Evolutionary conservation across 768 basidiomycete species (phyloP).

Genomic region (Neoboletus subvelutipes): DNA sequence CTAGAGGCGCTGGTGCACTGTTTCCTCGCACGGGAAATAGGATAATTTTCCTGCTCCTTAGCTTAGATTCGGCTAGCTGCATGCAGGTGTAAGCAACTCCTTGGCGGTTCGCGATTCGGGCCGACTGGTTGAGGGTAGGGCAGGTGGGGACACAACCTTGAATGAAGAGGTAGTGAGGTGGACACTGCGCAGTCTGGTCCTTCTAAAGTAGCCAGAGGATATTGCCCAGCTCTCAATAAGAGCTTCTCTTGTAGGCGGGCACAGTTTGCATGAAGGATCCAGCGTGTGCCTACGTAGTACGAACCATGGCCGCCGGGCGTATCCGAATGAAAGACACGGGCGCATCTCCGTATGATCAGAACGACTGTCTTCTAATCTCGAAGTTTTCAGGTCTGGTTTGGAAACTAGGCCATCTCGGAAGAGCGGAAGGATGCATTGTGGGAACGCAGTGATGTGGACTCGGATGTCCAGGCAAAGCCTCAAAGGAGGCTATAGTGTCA

Average conservation of each 20-base stretch:
- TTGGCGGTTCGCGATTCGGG: constrained; percentile 3
- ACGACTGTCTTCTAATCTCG: too few species aligned
- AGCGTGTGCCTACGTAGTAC: too few species aligned
- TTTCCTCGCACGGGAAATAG: not conserved
- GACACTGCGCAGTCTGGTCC: not conserved
- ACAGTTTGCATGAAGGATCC: not conserved
- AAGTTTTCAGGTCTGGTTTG: too few species aligned
- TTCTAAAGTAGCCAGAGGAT: not conserved
- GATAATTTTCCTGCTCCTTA: too few species aligned
- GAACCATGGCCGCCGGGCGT: not conserved
- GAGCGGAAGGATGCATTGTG: not conserved
- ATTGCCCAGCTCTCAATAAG: not conserved
- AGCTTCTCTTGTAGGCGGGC: not conserved
- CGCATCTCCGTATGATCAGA: too few species aligned
- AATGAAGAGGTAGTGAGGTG: not conserved
- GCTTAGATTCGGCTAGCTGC: not conserved
- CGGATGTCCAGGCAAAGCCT: not conserved
- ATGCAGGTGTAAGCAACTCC: not conserved
- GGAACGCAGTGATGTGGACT: not conserved
- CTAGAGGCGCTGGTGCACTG: too few species aligned
- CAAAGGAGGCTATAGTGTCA: not conserved
- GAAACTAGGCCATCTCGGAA: not conserved
- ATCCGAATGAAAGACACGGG: not conserved
- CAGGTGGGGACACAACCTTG: not conserved
- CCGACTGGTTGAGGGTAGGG: not conserved